Evolutionary conservation across 768 basidiomycete genomes (phyloP).

Genomic region (Boletus rubroflammeus): DNA sequence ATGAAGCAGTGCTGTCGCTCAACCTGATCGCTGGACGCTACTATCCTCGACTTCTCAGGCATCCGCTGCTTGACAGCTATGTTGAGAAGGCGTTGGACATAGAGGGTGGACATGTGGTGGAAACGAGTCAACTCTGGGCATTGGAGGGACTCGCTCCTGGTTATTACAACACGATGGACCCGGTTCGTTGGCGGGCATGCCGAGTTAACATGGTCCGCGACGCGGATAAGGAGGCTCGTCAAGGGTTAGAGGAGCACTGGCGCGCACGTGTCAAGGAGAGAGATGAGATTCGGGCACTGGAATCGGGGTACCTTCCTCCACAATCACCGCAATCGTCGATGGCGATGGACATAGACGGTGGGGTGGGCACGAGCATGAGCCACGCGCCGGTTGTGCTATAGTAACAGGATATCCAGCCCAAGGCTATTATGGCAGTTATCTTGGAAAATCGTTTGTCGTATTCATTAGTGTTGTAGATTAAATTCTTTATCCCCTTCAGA

Average conservation of each 20-base stretch:
- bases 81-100: slow-evolving; percentile 39
- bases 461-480: not conserved
- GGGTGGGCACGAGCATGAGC: slow-evolving; percentile 1
- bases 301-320: slow-evolving; percentile 12
- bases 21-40: slow-evolving; percentile 76
- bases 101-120: slow-evolving; percentile 36
- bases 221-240: slow-evolving; percentile 48
- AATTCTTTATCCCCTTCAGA: not conserved
- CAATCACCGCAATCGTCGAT: slow-evolving; percentile 3
- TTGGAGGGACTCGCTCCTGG: slow-evolving; percentile 70
- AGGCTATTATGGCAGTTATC: slow-evolving; percentile 19
- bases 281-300: slow-evolving; percentile 19
- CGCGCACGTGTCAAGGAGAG: slow-evolving; percentile 29
- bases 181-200: slow-evolving; percentile 50
- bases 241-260: slow-evolving; percentile 42
- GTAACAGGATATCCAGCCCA: slow-evolving; percentile 2
- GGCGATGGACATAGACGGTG: not conserved
- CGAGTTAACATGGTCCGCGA: slow-evolving; percentile 60
- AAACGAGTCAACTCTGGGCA: slow-evolving; percentile 58
- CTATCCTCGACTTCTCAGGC: slow-evolving; percentile 66
- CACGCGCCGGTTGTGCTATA: not conserved
- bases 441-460: not conserved
- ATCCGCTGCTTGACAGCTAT: slow-evolving; percentile 50
- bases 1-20: slow-evolving; percentile 66
- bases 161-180: slow-evolving; percentile 66